Evolutionary conservation across 202 grass and related monocot species (phyloP).

Genomic region (Tripidium arundinaceum): DNA sequence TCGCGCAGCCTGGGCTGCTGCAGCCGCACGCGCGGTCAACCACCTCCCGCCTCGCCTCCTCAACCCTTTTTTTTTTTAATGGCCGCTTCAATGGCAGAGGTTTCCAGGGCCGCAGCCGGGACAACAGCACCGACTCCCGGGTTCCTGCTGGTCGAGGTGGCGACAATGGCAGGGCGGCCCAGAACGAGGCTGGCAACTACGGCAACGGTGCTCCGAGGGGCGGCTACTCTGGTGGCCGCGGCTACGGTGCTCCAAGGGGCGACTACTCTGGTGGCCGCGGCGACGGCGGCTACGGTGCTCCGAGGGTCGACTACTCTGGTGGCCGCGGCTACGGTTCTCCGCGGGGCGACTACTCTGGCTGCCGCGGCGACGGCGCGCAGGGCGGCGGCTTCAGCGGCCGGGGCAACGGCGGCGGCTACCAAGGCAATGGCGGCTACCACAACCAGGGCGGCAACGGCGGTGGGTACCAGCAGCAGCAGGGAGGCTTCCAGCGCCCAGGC

Average conservation of each 20-base stretch:
- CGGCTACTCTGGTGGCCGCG: background rate
- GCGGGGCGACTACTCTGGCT: background rate
- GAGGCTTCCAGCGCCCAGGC: background rate
- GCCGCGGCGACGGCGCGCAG: no score
- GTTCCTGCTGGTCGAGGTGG: background rate
- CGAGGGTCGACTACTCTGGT: background rate
- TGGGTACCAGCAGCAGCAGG: background rate
- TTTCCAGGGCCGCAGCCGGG: conserved; percentile 2
- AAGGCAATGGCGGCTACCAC: background rate
- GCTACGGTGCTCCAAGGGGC: no score
- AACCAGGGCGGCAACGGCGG: background rate
- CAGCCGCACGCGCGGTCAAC: conserved; percentile 2
- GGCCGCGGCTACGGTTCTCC: background rate
- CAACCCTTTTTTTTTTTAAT: background rate
- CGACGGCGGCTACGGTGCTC: no score
- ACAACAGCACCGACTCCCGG: conserved; percentile 1
- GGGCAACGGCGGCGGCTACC: background rate
- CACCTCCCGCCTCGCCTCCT: background rate
- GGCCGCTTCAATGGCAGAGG: background rate
- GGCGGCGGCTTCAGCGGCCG: no score
- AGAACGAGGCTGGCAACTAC: background rate
- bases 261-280: no score
- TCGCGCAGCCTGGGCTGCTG: background rate
- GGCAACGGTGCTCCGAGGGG: background rate
- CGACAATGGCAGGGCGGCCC: background rate